phyloP scores from a whole-genome alignment of 768 basidiomycete species.

The Galerina marginata region DNA sequence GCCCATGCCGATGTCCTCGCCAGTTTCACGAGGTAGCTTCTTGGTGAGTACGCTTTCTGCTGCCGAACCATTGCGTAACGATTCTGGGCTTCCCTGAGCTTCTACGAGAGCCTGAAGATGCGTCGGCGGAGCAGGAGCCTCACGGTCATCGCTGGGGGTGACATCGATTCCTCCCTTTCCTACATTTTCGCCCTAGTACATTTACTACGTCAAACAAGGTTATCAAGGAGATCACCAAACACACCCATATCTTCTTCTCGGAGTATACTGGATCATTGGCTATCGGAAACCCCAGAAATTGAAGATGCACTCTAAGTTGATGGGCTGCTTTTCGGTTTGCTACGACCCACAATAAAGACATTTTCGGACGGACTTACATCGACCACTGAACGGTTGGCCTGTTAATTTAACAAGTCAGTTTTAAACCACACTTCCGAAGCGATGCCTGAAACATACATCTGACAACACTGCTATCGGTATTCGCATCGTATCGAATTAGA shows the following conservation, averaged over 20 bases:
- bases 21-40: slow-evolving; percentile 81
- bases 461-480: slow-evolving; percentile 85
- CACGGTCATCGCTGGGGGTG: slow-evolving; percentile 67
- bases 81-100: slow-evolving; percentile 52
- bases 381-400: slow-evolving; percentile 90
- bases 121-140: slow-evolving; percentile 62
- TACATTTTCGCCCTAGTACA: slow-evolving; percentile 63
- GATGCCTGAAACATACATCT: slow-evolving; percentile 58
- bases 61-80: slow-evolving; percentile 28
- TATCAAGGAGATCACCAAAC: background rate
- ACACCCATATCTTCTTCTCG: slow-evolving; percentile 76
- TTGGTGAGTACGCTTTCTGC: slow-evolving; percentile 33
- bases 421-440: background rate
- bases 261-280: slow-evolving; percentile 96
- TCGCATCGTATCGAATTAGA: slow-evolving; percentile 77
- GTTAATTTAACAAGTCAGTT: slow-evolving; percentile 12
- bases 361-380: slow-evolving; percentile 64
- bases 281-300: slow-evolving; percentile 92
- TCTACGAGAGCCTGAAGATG: slow-evolving; percentile 48
- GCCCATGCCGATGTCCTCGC: slow-evolving; percentile 86
- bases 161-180: slow-evolving; percentile 86
- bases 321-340: slow-evolving; percentile 63
- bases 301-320: slow-evolving; percentile 96
- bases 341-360: slow-evolving; percentile 5
- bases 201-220: slow-evolving; percentile 7